A percentile compares a stretch with the other conserved stretches of the same genome.
Conservation (phyloP, 805 yeast species). For the Zygosaccharomyces kombuchaensis region DNA sequence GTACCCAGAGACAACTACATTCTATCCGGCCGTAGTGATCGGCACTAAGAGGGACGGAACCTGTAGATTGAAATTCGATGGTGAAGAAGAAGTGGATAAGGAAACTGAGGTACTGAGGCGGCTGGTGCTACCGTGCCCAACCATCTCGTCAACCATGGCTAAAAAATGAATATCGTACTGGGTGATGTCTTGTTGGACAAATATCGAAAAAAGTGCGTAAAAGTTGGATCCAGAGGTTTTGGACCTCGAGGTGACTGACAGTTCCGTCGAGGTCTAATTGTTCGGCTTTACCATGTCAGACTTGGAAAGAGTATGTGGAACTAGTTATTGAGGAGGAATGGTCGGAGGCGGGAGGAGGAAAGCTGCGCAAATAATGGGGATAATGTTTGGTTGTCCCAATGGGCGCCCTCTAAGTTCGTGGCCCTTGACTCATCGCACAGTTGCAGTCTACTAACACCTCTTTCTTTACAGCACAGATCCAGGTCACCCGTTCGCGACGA, state of each 20-base stretch:
- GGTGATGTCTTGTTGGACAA: conserved; percentile 3
- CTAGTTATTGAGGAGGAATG: neutral
- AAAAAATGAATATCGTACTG: conserved; percentile 18
- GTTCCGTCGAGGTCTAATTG: neutral
- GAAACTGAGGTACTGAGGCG: conserved; percentile 90
- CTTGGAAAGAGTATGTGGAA: conserved; percentile 7
- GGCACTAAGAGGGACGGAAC: conserved; percentile 69
- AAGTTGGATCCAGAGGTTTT: neutral
- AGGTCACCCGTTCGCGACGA: conserved; percentile 26
- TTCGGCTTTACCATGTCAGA: conserved; percentile 3
- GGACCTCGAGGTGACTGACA: neutral
- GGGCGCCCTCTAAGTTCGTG: neutral
- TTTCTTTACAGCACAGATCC: conserved; percentile 15
- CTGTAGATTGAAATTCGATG: conserved; percentile 82
- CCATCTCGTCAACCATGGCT: conserved; percentile 23
- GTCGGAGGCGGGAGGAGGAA: neutral
- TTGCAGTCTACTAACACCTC: conserved; percentile 3
- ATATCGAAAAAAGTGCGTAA: conserved; percentile 4
- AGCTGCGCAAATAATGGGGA: neutral
- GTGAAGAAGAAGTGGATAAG: conserved; percentile 94
- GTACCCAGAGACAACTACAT: conserved; percentile 96
- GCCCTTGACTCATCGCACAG: neutral
- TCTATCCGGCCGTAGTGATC: conserved; percentile 88
- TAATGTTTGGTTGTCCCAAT: neutral
- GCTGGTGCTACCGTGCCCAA: conserved; percentile 73